These are phyloP conservation scores for Sarocladiaceae sp. DNA, from an alignment of 2,329 filamentous ascomycete species.

Conservation along the genomic window DNA sequence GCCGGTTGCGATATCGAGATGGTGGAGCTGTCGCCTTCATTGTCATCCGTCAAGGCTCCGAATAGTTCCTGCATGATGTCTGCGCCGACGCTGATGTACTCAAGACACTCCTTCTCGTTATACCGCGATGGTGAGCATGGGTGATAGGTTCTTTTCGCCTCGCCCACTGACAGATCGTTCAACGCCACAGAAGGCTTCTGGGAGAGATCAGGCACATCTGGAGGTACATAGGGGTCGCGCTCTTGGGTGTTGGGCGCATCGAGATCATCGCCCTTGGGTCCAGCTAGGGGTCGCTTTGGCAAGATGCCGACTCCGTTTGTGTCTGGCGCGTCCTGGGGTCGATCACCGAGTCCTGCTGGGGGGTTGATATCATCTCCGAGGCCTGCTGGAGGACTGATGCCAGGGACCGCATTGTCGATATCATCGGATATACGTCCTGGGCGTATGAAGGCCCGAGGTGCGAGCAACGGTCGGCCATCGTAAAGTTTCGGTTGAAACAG, in stretches of 20 bases:
- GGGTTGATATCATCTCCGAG: too few relatives aligned
- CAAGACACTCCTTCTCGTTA: background rate
- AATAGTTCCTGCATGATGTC: background rate
- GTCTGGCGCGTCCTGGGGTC: too few relatives aligned
- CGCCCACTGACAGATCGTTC: background rate
- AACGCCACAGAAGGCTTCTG: background rate
- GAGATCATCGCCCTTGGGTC: background rate
- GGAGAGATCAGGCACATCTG: background rate
- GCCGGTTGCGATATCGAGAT: too few relatives aligned
- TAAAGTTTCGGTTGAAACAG: too few relatives aligned
- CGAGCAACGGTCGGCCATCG: too few relatives aligned
- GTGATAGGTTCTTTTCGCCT: background rate
- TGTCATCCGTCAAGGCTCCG: background rate
- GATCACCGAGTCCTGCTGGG: too few relatives aligned
- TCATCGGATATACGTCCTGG: too few relatives aligned
- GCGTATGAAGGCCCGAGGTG: too few relatives aligned
- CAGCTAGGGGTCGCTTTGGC: background rate
- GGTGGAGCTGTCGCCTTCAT: too few relatives aligned
- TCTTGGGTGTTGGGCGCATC: background rate
- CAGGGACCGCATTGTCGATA: too few relatives aligned
- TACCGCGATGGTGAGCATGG: constrained; percentile 1
- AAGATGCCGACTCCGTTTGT: too few relatives aligned
- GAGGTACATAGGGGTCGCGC: background rate
- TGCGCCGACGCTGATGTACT: background rate
- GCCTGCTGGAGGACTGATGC: too few relatives aligned